phyloP scores from a whole-genome alignment of 225 moss, liverwort and hornwort genomes.

The Physcomitrellopsis africana region DNA sequence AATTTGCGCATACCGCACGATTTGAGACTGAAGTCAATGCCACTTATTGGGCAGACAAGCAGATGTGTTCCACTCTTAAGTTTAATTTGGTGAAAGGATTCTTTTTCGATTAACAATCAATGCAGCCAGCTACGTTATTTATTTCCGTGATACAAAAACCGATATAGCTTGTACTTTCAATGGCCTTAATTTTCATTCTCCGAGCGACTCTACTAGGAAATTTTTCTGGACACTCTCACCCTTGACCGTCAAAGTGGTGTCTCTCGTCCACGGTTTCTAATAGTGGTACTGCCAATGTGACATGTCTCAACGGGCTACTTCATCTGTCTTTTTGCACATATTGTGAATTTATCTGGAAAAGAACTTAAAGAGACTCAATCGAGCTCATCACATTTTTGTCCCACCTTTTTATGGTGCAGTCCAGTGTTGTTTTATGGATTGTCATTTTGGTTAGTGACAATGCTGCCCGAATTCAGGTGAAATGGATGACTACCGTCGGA shows the following conservation, averaged over 20 bases:
- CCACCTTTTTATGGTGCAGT: too few species aligned
- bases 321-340: too few species aligned
- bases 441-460: background rate
- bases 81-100: background rate
- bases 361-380: too few species aligned
- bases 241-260: slow-evolving; percentile 8
- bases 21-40: background rate
- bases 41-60: background rate
- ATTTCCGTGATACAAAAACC: background rate
- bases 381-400: too few species aligned
- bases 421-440: too few species aligned
- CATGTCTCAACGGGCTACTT: too few species aligned
- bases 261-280: background rate
- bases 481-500: slow-evolving; percentile 65
- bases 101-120: background rate
- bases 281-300: too few species aligned
- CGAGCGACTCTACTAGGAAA: background rate
- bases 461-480: slow-evolving; percentile 53
- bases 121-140: background rate
- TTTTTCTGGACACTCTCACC: background rate
- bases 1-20: background rate
- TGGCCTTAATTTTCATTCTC: background rate
- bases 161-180: background rate
- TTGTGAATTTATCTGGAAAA: too few species aligned
- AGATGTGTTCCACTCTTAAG: background rate